These are phyloP conservation scores for Teunomyces aglyptinius DNA, from an alignment of 805 yeast genomes.

Conservation along the genomic window DNA sequence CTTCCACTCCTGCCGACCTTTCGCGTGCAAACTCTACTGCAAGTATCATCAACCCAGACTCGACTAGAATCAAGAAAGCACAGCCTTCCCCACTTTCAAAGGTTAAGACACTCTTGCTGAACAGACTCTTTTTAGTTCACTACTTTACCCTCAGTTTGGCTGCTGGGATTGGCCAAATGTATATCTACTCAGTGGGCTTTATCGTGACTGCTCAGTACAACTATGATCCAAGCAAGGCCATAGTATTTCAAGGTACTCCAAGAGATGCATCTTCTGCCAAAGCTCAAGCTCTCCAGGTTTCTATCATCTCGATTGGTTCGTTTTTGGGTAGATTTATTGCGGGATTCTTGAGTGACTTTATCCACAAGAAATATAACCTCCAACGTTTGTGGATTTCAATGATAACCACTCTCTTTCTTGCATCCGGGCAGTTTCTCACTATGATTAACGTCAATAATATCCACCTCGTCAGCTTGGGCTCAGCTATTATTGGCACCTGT, in stretches of 20 bases:
- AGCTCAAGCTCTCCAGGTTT: conserved; percentile 70
- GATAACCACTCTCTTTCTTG: conserved; percentile 36
- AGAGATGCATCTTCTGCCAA: conserved; percentile 25
- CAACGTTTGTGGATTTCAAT: conserved; percentile 69
- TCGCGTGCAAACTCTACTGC: conserved; percentile 2
- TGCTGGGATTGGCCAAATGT: conserved; percentile 68
- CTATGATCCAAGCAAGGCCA: conserved; percentile 8
- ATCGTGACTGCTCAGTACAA: conserved; percentile 50
- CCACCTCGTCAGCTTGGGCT: conserved; percentile 44
- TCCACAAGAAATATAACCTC: conserved; percentile 48
- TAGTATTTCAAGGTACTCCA: conserved; percentile 3
- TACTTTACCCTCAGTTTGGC: conserved; percentile 54
- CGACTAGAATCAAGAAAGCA: background rate
- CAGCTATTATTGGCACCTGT: conserved; percentile 58
- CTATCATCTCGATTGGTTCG: conserved; percentile 61
- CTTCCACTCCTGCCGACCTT: conserved; percentile 9
- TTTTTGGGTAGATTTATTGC: conserved; percentile 63
- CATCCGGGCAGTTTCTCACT: conserved; percentile 37
- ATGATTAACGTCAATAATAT: conserved; percentile 25
- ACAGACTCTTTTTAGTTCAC: conserved; percentile 46
- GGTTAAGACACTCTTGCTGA: conserved; percentile 19
- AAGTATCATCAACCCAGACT: background rate
- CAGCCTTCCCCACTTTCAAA: conserved; percentile 11
- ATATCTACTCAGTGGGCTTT: conserved; percentile 72
- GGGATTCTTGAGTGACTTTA: conserved; percentile 64